Conservation (phyloP, 257 asterid genomes). For the Euphrasia confusa region DNA sequence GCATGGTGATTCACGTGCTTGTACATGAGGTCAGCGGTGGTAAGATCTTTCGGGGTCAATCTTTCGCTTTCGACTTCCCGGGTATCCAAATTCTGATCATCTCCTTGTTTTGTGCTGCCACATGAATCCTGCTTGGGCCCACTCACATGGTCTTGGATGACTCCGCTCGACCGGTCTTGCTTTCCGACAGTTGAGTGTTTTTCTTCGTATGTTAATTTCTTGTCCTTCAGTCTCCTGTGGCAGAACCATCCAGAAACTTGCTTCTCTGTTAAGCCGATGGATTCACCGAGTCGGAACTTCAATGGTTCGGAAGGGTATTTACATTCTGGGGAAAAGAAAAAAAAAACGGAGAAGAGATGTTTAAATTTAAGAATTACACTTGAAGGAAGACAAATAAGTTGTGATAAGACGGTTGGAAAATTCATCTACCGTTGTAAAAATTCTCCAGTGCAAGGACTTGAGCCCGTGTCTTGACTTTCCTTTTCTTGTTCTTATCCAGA, state of each 20-base stretch:
- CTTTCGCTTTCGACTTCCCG: conserved; percentile 71
- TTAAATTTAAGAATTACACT: conserved; percentile 9
- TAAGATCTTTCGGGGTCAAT: conserved; percentile 35
- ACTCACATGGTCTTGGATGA: conserved; percentile 64
- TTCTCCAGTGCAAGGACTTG: conserved; percentile 76
- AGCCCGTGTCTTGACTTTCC: conserved; percentile 65
- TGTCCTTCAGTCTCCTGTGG: conserved; percentile 81
- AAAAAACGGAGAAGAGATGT: not conserved
- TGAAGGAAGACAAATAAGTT: not conserved
- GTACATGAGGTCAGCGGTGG: conserved; percentile 40
- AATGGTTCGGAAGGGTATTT: conserved; percentile 61
- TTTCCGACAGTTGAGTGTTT: conserved; percentile 38
- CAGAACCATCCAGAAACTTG: conserved; percentile 91
- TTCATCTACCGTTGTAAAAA: conserved; percentile 55
- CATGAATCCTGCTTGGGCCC: conserved; percentile 82
- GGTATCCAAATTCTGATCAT: conserved; percentile 43
- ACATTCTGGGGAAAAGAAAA: conserved; percentile 40
- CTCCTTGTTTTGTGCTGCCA: conserved; percentile 78
- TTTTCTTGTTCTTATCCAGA: conserved; percentile 58
- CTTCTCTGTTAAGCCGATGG: conserved; percentile 75
- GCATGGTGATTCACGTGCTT: conserved; percentile 41
- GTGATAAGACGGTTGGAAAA: conserved; percentile 8
- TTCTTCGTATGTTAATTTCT: conserved; percentile 40
- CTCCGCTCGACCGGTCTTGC: conserved; percentile 63
- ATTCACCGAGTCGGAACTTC: conserved; percentile 57